Conservation (phyloP, 2,329 filamentous ascomycete species). For the Rutstroemia sp. region DNA sequence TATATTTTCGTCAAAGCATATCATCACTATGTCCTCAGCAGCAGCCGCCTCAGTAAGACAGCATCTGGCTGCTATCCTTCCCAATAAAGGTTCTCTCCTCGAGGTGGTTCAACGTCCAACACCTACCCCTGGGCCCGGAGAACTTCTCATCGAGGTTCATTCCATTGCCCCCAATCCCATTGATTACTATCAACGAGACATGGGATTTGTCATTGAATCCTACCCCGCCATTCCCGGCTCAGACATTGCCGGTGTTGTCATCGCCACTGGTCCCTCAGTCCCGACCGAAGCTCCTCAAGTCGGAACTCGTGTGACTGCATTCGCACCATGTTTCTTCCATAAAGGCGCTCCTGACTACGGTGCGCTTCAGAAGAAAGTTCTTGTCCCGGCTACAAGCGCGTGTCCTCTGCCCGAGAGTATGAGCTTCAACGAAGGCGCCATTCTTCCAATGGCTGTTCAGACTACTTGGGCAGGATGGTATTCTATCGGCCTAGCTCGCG, state of each 20-base stretch:
- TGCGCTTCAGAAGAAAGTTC: slow-evolving; percentile 28
- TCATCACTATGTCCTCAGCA: background rate
- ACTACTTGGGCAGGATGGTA: slow-evolving; percentile 30
- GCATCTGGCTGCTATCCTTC: slow-evolving; percentile 2
- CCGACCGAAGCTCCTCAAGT: slow-evolving; percentile 4
- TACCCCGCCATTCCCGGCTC: slow-evolving; percentile 19
- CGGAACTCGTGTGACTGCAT: slow-evolving; percentile 29
- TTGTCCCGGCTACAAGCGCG: slow-evolving; percentile 18
- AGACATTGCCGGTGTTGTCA: slow-evolving; percentile 15
- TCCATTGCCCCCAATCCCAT: slow-evolving; percentile 36
- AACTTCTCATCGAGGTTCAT: slow-evolving; percentile 35
- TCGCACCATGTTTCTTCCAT: slow-evolving; percentile 16
- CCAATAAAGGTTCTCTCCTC: background rate
- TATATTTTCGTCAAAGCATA: background rate
- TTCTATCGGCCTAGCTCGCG: slow-evolving; percentile 16
- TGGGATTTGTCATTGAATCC: slow-evolving; percentile 25
- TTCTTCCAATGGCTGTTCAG: slow-evolving; percentile 30
- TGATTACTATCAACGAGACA: slow-evolving; percentile 29
- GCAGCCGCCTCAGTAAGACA: background rate
- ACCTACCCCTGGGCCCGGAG: slow-evolving; percentile 32
- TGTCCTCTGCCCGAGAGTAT: slow-evolving; percentile 26
- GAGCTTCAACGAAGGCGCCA: slow-evolving; percentile 27
- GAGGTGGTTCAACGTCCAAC: slow-evolving; percentile 18
- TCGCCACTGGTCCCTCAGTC: slow-evolving; percentile 11
- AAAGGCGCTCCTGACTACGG: slow-evolving; percentile 14